Percentiles rank a stretch among this genome's conserved stretches.
phyloP scores from a whole-genome alignment of 805 yeast species.

The Huiozyma naganishii region DNA sequence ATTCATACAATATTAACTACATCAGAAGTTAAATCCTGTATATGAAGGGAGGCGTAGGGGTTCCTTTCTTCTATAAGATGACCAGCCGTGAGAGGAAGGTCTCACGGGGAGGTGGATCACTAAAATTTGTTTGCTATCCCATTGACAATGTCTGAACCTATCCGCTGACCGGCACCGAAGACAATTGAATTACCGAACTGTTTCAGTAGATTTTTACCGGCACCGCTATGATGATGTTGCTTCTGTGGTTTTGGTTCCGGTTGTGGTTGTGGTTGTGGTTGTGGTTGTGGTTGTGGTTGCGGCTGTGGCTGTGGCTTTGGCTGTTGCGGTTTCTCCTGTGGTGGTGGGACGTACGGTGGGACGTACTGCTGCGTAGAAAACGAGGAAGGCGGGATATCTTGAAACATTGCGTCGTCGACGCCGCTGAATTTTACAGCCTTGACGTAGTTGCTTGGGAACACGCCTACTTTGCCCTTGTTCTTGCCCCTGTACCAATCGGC shows the following conservation, averaged over 20 bases:
- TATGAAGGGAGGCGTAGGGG: no score
- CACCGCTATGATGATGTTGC: neutral
- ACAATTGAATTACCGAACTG: constrained; percentile 82
- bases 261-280: constrained; percentile 1
- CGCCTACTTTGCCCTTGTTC: constrained; percentile 49
- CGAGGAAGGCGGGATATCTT: neutral
- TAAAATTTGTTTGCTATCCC: constrained; percentile 50
- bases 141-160: constrained; percentile 82
- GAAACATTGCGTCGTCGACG: neutral
- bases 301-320: constrained; percentile 2
- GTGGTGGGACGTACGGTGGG: constrained; percentile 3
- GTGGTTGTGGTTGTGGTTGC: neutral
- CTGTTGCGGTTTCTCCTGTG: constrained; percentile 2
- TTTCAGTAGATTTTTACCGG: neutral
- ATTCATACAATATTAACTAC: no score
- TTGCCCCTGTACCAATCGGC: constrained; percentile 87
- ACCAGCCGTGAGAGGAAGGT: no score
- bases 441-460: constrained; percentile 86
- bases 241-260: neutral
- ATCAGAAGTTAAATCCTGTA: no score
- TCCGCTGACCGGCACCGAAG: constrained; percentile 52
- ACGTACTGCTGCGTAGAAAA: neutral
- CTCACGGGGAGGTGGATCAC: no score
- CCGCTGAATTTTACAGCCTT: constrained; percentile 12
- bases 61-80: no score